phyloP scores from a whole-genome alignment of 768 basidiomycete genomes.

The Suillus luteus region DNA sequence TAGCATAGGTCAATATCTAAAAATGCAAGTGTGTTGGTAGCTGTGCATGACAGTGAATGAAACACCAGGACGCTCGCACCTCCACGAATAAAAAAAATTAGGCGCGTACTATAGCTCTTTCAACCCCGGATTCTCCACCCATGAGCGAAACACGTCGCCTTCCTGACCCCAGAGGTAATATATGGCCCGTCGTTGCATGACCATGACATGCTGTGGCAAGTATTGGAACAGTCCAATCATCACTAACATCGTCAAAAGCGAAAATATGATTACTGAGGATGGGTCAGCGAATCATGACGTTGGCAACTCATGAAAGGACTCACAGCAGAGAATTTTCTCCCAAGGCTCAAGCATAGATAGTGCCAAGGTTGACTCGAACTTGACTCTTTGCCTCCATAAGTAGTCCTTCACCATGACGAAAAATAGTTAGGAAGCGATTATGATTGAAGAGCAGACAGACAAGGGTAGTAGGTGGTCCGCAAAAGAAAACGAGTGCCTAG shows the following conservation, averaged over 20 bases:
- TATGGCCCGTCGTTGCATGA: slow-evolving; percentile 54
- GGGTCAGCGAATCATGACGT: not conserved
- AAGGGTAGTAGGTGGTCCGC: not conserved
- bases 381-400: slow-evolving; percentile 33
- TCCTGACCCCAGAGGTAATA: slow-evolving; percentile 70
- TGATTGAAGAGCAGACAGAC: not conserved
- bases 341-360: slow-evolving; percentile 67
- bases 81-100: slow-evolving; percentile 8
- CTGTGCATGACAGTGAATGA: not conserved
- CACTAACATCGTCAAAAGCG: slow-evolving; percentile 45
- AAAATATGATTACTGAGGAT: slow-evolving; percentile 44
- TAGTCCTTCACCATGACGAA: slow-evolving; percentile 33
- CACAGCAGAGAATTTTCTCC: slow-evolving; percentile 65
- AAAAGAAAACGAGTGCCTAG: not conserved
- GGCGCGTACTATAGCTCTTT: slow-evolving; percentile 29
- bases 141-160: slow-evolving; percentile 32
- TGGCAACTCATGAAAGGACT: slow-evolving; percentile 27
- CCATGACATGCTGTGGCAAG: slow-evolving; percentile 57
- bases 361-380: slow-evolving; percentile 57
- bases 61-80: slow-evolving; percentile 13
- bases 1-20: not conserved
- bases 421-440: slow-evolving; percentile 8
- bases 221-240: slow-evolving; percentile 56
- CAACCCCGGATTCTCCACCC: slow-evolving; percentile 30
- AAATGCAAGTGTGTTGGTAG: not conserved